These are phyloP conservation scores for Solanum chilense DNA, from an alignment of 257 asterid genomes.

Conservation along the genomic window DNA sequence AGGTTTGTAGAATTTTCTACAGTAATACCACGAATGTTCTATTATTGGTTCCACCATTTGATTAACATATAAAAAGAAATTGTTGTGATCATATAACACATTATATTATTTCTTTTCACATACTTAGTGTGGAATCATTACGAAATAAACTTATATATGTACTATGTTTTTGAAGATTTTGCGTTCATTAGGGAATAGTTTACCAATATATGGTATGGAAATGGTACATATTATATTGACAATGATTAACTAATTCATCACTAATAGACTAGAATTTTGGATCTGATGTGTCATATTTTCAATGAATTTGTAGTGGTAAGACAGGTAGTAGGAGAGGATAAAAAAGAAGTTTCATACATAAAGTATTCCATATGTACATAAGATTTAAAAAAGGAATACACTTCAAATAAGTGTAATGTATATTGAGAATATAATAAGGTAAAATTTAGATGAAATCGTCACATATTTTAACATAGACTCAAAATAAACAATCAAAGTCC, in stretches of 20 bases:
- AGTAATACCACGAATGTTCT: not conserved
- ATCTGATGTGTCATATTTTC: not conserved
- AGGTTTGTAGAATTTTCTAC: not conserved
- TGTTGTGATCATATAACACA: not conserved
- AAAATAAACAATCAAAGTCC: not conserved
- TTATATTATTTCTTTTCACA: not conserved
- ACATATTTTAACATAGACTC: not conserved
- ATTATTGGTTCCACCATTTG: not conserved
- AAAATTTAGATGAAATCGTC: not conserved
- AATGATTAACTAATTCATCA: not conserved
- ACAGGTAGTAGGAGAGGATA: not conserved
- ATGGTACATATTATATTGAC: not conserved
- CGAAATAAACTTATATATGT: not conserved
- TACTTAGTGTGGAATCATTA: not conserved
- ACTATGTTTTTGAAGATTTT: not conserved
- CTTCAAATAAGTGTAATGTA: not conserved
- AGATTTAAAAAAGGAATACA: not conserved
- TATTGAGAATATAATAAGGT: not conserved
- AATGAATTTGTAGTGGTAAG: not conserved
- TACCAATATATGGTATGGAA: not conserved
- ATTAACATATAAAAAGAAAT: not conserved
- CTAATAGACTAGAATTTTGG: not conserved
- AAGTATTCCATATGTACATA: not conserved
- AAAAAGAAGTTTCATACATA: not conserved
- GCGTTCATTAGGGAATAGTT: not conserved